These are phyloP conservation scores for Volutella citrinella DNA, from an alignment of 2,329 filamentous ascomycete species.

Conservation along the genomic window DNA sequence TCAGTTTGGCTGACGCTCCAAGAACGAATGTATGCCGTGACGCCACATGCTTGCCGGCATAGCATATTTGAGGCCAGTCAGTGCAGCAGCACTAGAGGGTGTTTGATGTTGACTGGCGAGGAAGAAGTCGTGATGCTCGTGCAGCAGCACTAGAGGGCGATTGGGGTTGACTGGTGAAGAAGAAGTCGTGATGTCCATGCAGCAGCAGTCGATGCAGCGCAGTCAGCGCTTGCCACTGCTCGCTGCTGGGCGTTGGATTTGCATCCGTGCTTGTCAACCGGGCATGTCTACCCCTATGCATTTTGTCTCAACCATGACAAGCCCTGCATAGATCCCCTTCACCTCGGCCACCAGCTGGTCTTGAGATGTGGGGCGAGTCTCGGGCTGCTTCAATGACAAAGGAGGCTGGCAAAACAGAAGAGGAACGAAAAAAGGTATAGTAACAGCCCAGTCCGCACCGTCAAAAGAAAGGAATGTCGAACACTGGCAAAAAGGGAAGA, in stretches of 20 bases:
- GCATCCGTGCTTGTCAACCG: conserved; percentile 46
- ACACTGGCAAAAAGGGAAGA: no score
- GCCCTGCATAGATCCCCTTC: conserved; percentile 76
- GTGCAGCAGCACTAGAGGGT: conserved; percentile 62
- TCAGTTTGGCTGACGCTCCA: conserved; percentile 72
- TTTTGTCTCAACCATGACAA: conserved; percentile 84
- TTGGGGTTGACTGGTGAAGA: conserved; percentile 85
- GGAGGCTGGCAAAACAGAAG: no score
- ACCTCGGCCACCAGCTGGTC: conserved; percentile 80
- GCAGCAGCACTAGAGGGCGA: conserved; percentile 69
- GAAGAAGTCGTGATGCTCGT: no score
- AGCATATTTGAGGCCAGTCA: conserved; percentile 75
- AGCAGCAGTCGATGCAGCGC: conserved; percentile 76
- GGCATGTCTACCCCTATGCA: conserved; percentile 77
- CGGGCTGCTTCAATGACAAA: conserved; percentile 16
- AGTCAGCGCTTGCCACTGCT: conserved; percentile 84
- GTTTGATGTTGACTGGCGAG: conserved; percentile 85
- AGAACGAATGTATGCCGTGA: conserved; percentile 82
- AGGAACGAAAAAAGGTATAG: no score
- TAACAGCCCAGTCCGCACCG: no score
- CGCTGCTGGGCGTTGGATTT: conserved; percentile 48
- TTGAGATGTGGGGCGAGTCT: conserved; percentile 55
- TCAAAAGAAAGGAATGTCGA: no score
- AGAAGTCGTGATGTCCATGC: conserved; percentile 82
- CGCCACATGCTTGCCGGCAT: conserved; percentile 98